These are phyloP conservation scores for Cetraspora pellucida DNA, from an alignment of 192 early-diverging fungal genomes.

Conservation along the genomic window DNA sequence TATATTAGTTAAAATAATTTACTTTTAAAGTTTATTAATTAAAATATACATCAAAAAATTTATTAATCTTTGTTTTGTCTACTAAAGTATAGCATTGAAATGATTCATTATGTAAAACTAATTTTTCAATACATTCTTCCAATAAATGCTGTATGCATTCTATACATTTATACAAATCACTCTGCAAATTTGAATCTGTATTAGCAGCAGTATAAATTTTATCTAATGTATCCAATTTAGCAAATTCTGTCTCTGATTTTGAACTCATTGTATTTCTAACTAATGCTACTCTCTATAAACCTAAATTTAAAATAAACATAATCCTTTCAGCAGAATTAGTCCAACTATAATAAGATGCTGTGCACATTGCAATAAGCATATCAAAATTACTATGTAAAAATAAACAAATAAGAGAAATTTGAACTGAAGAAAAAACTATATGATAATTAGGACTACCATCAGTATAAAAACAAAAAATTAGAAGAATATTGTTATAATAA, in stretches of 20 bases:
- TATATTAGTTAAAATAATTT: background rate
- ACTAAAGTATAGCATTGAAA: background rate
- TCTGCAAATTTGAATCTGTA: background rate
- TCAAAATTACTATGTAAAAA: background rate
- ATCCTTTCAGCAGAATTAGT: background rate
- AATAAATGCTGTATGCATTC: background rate
- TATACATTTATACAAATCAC: background rate
- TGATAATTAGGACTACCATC: background rate
- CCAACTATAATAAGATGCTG: background rate
- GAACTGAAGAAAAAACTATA: background rate
- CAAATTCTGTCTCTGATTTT: background rate
- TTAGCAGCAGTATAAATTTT: background rate
- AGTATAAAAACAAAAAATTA: slow-evolving; percentile 5
- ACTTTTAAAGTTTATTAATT: background rate
- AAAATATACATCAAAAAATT: background rate
- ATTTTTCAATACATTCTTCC: background rate
- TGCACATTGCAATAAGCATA: background rate
- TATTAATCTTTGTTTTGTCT: background rate
- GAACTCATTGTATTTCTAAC: background rate
- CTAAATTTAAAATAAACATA: slow-evolving; percentile 10
- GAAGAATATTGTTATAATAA: background rate
- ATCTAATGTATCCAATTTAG: background rate
- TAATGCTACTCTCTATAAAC: background rate
- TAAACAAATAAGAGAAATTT: slow-evolving; percentile 11
- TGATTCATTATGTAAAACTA: slow-evolving; percentile 5